Base-by-base conservation (phyloP, 2,329 filamentous ascomycete species). In the Cladosporium sp. region DNA sequence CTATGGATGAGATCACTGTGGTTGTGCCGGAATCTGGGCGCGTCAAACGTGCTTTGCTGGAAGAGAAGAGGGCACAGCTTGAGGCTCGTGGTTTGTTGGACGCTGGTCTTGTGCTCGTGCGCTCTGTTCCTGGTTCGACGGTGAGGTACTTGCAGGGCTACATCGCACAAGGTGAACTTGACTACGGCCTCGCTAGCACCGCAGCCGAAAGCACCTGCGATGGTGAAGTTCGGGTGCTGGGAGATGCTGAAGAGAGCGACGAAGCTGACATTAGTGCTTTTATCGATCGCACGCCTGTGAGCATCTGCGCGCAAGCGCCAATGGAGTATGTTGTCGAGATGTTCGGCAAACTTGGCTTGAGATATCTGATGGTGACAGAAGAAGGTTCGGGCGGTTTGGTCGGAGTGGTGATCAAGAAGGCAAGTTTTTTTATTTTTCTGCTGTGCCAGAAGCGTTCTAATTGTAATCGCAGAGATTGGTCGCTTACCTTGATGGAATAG, bases 251-350 rank as follows among this genome's bases (percentile, higher is more conserved):
- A 16, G 68, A 72, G 25, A 76, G 79, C 26, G 75, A 67, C 43
- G 75, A 79, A 28, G 74, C 83, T 18, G 81, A 84, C 56, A 69
- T 87, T 14, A 76, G 77, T 0, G 77, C 76, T 1, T 84, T 86
- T 68, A 79, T 88, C 0, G 85, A 87, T 70, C 77, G 81, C 1
- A 86, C 83, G 18, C 85, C 84, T 1, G 67, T 87, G 65, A 81
- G 76, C 1, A 73, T 87, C 6, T 82, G 79, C 63, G 79, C 78
- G 0, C 79, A 80, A 53, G 84, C 85, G 51, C 85, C 85, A 11
- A 78, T 88, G 70, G 86, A 88, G 72, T 85, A 85, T 72, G 84
- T 81, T 0, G 82, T 86, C 1, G 85, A 87, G 73, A 83, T 88
- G 81, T 87, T 88, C 76, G 81, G 81, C 3, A 86, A 86, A 71